Evolutionary conservation across 257 asterid species (phyloP), one percentile per base, ranked within the genome.

Genomic region (Solanum sparsipilum): DNA sequence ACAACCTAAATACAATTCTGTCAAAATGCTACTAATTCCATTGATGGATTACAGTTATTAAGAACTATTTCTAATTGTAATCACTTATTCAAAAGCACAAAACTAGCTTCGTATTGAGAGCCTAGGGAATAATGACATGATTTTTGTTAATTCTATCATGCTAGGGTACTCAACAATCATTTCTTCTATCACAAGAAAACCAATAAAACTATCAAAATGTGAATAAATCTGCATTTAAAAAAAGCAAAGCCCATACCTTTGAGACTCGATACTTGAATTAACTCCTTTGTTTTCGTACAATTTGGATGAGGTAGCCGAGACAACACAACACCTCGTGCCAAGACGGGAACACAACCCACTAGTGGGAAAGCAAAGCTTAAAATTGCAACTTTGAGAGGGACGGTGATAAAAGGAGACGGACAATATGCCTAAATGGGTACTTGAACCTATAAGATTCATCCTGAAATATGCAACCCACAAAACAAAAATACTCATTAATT

Each of bases 191-290:
- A 78, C 84, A 78, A 76, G 35, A 25, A 78, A 39, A 76, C 0
- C 4, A 39, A 76, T 46, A 15, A 46, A 41, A 41, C 31, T 85
- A 70, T 32, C 73, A 79, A 84, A 67, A 86, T n/a, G 27, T 41
- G 71, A 76, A 87, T 29, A 56, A 18, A 56, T 56, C 65, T 56
- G 65, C 65, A 56, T 46, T 39, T 39, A 16, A 90, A 9, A 31
- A 6, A 78, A 86, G n/a, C 21, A 88, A 85, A 34, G 65, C 13
- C 41, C 83, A 46, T 93, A 96, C 98, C 96, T 92, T 83, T 89
- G 91, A 81, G 88, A 88, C 84, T 87, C 86, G 78, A 73, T 86
- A 74, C 71, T 91, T 78, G 91, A 88, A 86, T 68, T 46, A 73
- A 88, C 82, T 67, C 44, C 88, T 87, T 82, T 74, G 83, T 86